These are phyloP conservation scores for Hericium coralloides DNA, from an alignment of 768 basidiomycete species.

Conservation along the genomic window DNA sequence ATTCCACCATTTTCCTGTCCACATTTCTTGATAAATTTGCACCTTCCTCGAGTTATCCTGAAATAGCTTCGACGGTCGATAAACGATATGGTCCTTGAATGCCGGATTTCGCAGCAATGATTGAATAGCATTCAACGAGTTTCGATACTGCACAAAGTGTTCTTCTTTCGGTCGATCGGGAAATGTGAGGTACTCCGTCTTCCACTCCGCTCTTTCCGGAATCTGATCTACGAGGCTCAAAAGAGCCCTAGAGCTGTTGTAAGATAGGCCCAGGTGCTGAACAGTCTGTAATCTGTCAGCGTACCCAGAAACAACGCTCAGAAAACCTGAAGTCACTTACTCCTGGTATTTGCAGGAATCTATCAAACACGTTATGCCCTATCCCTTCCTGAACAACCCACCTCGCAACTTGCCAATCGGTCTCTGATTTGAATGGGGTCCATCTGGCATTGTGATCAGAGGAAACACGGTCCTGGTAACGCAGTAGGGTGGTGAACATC, in stretches of 20 bases:
- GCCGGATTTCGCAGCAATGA: conserved; percentile 6
- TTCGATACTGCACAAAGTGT: conserved; percentile 17
- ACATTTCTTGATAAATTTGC: conserved; percentile 9
- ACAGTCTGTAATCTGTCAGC: too few relatives aligned
- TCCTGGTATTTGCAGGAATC: not conserved
- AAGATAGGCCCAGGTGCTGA: too few relatives aligned
- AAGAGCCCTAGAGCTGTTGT: too few relatives aligned
- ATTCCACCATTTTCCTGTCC: conserved; percentile 10
- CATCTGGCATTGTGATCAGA: too few relatives aligned
- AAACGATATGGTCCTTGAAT: conserved; percentile 1
- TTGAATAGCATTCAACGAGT: conserved; percentile 3
- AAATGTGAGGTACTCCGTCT: conserved; percentile 13
- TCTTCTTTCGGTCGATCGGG: conserved; percentile 23
- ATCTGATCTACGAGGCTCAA: too few relatives aligned
- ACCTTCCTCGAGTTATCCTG: not conserved
- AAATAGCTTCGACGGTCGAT: not conserved
- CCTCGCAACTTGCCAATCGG: not conserved
- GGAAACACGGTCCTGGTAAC: too few relatives aligned
- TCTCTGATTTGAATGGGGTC: not conserved
- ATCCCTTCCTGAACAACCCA: not conserved
- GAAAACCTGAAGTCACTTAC: too few relatives aligned
- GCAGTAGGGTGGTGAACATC: too few relatives aligned
- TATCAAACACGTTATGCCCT: not conserved
- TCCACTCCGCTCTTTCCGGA: not conserved
- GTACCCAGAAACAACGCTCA: too few relatives aligned